phyloP scores from a whole-genome alignment of 306 rosid genomes.

The Vigna reflexopilosa region DNA sequence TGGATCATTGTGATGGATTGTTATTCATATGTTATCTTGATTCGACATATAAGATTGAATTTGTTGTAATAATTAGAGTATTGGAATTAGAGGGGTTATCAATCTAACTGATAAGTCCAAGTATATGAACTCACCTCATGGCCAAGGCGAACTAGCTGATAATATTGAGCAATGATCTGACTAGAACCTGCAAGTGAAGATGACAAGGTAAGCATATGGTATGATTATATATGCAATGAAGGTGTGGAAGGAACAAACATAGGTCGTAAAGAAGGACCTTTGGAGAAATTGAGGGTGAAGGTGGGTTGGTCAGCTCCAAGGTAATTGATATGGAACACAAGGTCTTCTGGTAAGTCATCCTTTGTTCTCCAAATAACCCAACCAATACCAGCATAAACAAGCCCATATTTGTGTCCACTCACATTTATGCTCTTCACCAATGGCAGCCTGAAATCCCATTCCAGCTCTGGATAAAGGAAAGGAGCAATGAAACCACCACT shows the following conservation, averaged over 20 bases:
- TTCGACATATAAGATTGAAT: no score
- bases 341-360: conserved; percentile 69
- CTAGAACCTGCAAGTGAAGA: conserved; percentile 61
- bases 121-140: conserved; percentile 50
- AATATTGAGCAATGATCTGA: conserved; percentile 73
- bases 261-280: conserved; percentile 38
- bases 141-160: conserved; percentile 66
- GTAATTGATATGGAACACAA: conserved; percentile 63
- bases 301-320: conserved; percentile 62
- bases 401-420: conserved; percentile 89
- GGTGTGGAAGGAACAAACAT: not conserved
- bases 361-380: conserved; percentile 75
- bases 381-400: conserved; percentile 89
- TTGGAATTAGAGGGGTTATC: no score
- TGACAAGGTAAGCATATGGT: not conserved
- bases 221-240: not conserved
- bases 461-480: conserved; percentile 74
- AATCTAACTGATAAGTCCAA: no score
- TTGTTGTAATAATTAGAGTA: no score
- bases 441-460: conserved; percentile 87
- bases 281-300: conserved; percentile 59
- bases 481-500: conserved; percentile 92
- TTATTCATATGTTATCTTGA: no score
- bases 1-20: no score
- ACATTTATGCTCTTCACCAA: conserved; percentile 87